phyloP scores from a whole-genome alignment of 2,329 filamentous ascomycete genomes.

The Xylariales sp. region DNA sequence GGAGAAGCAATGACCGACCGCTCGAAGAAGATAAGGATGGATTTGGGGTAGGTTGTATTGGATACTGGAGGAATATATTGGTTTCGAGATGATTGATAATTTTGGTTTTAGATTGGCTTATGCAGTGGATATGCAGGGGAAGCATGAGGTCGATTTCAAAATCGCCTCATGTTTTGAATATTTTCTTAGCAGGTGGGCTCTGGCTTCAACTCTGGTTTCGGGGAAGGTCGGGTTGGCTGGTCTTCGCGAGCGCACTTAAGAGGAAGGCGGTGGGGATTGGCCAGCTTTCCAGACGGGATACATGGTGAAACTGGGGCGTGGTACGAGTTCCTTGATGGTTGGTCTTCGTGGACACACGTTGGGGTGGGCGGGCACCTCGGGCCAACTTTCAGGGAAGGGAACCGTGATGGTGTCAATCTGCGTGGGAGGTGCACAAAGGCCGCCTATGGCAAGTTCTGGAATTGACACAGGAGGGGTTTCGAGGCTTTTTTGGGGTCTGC shows the following conservation, averaged over 20 bases:
- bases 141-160: no score
- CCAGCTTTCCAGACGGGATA: no score
- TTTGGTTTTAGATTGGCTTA: not conserved
- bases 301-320: not conserved
- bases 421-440: no score
- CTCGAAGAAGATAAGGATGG: not conserved
- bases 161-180: no score
- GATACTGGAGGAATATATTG: not conserved
- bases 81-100: not conserved
- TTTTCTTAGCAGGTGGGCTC: not conserved
- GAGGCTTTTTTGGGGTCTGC: no score
- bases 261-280: not conserved
- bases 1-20: no score
- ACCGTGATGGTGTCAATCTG: no score
- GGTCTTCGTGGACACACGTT: no score
- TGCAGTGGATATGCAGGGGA: no score
- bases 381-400: not conserved
- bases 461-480: no score
- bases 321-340: not conserved
- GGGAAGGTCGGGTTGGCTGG: not conserved
- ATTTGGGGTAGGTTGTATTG: not conserved
- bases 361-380: no score
- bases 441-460: no score
- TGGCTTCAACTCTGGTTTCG: not conserved
- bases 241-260: not conserved